These are phyloP conservation scores for Carex parvula DNA, from an alignment of 176 grass and related monocot genomes.

Conservation along the genomic window DNA sequence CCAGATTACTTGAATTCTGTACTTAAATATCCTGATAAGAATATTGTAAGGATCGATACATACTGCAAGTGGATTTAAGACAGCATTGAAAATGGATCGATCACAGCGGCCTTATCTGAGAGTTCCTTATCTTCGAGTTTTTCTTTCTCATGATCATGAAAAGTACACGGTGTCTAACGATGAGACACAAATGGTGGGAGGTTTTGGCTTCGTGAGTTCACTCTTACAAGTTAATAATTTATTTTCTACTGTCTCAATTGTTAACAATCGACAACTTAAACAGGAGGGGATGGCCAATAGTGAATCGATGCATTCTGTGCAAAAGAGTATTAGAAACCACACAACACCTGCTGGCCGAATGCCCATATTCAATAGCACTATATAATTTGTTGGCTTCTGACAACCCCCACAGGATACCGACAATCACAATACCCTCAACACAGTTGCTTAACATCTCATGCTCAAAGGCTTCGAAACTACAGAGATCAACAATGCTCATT, in stretches of 20 bases:
- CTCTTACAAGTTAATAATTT: background rate
- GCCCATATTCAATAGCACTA: too few relatives aligned
- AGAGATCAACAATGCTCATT: too few relatives aligned
- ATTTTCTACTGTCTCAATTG: background rate
- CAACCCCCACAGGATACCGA: too few relatives aligned
- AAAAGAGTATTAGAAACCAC: too few relatives aligned
- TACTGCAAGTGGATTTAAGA: background rate
- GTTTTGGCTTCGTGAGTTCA: conserved; percentile 39
- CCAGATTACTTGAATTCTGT: conserved; percentile 18
- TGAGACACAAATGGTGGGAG: conserved; percentile 28
- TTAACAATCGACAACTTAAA: too few relatives aligned
- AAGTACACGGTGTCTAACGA: conserved; percentile 3
- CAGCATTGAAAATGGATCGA: background rate
- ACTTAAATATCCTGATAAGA: background rate
- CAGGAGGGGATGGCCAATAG: too few relatives aligned
- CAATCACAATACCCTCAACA: too few relatives aligned
- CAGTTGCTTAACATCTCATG: too few relatives aligned
- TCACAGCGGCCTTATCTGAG: conserved; percentile 21
- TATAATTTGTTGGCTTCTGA: too few relatives aligned
- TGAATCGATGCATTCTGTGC: too few relatives aligned
- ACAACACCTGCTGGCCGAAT: too few relatives aligned
- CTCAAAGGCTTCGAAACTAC: too few relatives aligned
- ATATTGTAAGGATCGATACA: background rate
- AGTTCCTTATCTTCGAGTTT: conserved; percentile 31
- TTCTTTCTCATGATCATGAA: conserved; percentile 25